These are phyloP conservation scores for Vitis hybrid DNA, from an alignment of 177 flowering plant genomes.

Conservation along the genomic window DNA sequence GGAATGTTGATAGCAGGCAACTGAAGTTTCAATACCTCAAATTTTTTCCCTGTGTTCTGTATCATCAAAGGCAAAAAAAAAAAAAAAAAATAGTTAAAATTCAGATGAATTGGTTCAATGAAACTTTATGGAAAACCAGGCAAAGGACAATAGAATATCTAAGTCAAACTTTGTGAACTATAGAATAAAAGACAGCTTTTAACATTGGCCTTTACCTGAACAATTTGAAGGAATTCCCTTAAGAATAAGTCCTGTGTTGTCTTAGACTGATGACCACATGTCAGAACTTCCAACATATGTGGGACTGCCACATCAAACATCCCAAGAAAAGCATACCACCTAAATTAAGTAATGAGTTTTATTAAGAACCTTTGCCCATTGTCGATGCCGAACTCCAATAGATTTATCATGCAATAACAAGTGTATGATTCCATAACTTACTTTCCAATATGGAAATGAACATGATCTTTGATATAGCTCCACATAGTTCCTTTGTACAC, in stretches of 20 bases:
- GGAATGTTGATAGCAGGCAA: constrained; percentile 68
- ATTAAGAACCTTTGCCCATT: constrained; percentile 1
- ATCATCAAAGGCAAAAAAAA: constrained; percentile 6
- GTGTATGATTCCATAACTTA: constrained; percentile 31
- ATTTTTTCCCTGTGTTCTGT: constrained; percentile 78
- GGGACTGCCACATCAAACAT: constrained; percentile 73
- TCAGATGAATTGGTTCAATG: neutral
- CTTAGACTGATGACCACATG: constrained; percentile 82
- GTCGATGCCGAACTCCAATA: neutral
- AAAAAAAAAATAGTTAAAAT: neutral
- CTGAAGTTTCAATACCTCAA: constrained; percentile 69
- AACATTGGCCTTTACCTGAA: constrained; percentile 53
- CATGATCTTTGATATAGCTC: constrained; percentile 86
- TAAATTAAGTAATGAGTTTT: constrained; percentile 26
- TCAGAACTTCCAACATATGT: constrained; percentile 77
- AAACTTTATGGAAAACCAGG: neutral
- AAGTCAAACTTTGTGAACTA: too few relatives aligned
- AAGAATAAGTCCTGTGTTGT: constrained; percentile 76
- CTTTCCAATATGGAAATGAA: constrained; percentile 92
- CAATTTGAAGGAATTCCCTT: constrained; percentile 69
- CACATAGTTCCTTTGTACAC: constrained; percentile 77
- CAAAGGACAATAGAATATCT: too few relatives aligned
- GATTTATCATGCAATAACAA: neutral
- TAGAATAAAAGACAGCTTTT: too few relatives aligned
- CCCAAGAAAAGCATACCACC: constrained; percentile 94